Evolutionary conservation across 2,329 filamentous ascomycete species (phyloP), one percentile per base, ranked within the genome.

Genomic region (Periconia macrospinosa): DNA sequence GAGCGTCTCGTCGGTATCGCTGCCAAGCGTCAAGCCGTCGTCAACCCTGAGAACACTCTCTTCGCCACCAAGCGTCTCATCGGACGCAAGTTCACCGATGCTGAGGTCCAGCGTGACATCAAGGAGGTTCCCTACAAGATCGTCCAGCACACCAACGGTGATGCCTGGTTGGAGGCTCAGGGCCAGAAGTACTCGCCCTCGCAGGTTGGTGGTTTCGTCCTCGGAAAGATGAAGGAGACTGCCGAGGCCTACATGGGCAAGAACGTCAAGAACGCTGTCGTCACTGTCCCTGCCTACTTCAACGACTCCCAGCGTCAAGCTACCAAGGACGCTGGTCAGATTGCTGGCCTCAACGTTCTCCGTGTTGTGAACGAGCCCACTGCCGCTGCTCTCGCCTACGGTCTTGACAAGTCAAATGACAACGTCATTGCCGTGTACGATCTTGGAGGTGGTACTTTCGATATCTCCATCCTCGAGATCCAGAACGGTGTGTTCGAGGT

Each of bases 221-320:
- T 97, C 69, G 88, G 92, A 78, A 97, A 97, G 86, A 97, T 97
- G 93, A 97, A 96, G 87, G 93, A 97, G 84, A 97, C 93, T 49
- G 93, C 93, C 62, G 92, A 97, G 83, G 83, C 89, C 58, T 96
- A 95, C 81, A 86, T 96, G 63, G 86, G 89, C 79, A 96, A 92
- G 83, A 86, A 86, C 56, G 81, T 96, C 71, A 94, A 96, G 86
- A 96, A 97, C 75, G 93, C 92, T 68, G 93, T 97, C 57, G 93
- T 97, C 67, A 97, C 93, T 57, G 92, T 97, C 37, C 92, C 92
- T 60, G 92, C 92, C 69, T 97, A 97, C 85, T 97, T 97, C 86
- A 97, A 97, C 80, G 92, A 97, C 79, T 92, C 91, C 56, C 92
- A 97, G 82, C 90, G 92, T 81, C 93, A 97, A 81, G 92, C 92